Evolutionary conservation across 129 eudicot species (phyloP), one percentile per base, ranked within the genome.

Genomic region (Tanacetum coccineum): DNA sequence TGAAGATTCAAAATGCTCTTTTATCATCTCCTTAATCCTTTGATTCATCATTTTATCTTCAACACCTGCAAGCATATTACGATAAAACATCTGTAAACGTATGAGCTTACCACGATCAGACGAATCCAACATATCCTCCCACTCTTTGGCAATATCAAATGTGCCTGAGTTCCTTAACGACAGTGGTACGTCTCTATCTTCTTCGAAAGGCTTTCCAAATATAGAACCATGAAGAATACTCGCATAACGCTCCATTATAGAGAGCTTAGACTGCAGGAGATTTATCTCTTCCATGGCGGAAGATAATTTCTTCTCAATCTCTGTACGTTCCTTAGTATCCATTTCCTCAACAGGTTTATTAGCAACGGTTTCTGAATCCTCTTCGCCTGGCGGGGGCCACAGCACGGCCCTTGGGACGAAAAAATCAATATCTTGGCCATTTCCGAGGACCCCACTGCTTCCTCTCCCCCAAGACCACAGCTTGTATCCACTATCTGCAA

Each of bases 391-490:
- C 20, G 80, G 83, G 21, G 98, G 96, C 98, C 96, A 93, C 72
- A 84, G 50, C 6, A 82, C 96, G 22, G 70, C 10, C 40, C 67
- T 84, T 0, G 98, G 98, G 57, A 70, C 40, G 70, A 75, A 84
- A 63, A 64, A 79, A 70, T 88, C 95, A 20, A 40, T 46, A 0
- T 72, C 67, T 64, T 72, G 88, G 14, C 98, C 96, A 65, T 79
- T 82, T 42, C 98, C 96, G 13, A 92, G 98, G 50, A 85, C 89
- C 53, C 98, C 96, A 70, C 88, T 92, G 55, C 86, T 74, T 67
- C 98, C 96, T 72, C 98, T 67, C 12, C 96, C 98, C 98, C 97
- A 92, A 65, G 98, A 78, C 96, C 96, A 92, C 28, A 92, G 81
- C 32, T 84, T 82, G 77, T 72, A 76, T 54, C 98, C 98, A 8